Evolutionary conservation across 768 basidiomycete species (phyloP).

Genomic region (Austroboletus festivus): DNA sequence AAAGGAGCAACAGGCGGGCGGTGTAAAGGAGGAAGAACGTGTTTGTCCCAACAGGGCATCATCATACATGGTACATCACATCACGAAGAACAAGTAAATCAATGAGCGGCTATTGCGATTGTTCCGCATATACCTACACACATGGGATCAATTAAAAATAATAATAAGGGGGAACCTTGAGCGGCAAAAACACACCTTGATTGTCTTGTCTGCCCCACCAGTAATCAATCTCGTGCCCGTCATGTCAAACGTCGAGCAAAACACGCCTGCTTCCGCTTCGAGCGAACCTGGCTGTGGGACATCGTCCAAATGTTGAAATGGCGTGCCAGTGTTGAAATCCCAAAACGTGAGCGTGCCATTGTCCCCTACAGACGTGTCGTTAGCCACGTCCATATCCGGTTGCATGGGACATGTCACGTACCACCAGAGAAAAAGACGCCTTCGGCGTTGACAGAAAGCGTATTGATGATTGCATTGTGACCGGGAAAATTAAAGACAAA

Average conservation of each 20-base stretch:
- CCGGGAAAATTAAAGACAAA: conserved; percentile 97
- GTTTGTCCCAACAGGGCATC: too few relatives aligned
- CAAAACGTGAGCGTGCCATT: conserved; percentile 90
- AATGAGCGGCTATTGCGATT: conserved; percentile 42
- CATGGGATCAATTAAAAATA: not conserved
- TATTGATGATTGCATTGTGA: conserved; percentile 98
- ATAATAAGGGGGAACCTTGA: not conserved
- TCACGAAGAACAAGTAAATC: too few relatives aligned
- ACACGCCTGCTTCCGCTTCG: conserved; percentile 95
- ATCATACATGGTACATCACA: too few relatives aligned
- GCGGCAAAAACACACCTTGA: conserved; percentile 81
- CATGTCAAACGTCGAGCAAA: conserved; percentile 95
- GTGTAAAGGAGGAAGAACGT: too few relatives aligned
- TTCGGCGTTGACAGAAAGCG: conserved; percentile 88
- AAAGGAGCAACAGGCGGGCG: too few relatives aligned
- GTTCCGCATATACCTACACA: conserved; percentile 65
- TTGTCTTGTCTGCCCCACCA: conserved; percentile 97
- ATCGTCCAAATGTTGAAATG: conserved; percentile 93
- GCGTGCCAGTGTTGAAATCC: conserved; percentile 93
- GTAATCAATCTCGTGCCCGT: conserved; percentile 94
- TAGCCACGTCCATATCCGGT: not conserved
- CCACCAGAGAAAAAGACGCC: conserved; percentile 98
- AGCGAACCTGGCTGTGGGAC: conserved; percentile 96
- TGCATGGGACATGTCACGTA: conserved; percentile 36
- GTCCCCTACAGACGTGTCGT: conserved; percentile 62